phyloP scores from a whole-genome alignment of 768 basidiomycete species.

The Antrodiella citrinella region DNA sequence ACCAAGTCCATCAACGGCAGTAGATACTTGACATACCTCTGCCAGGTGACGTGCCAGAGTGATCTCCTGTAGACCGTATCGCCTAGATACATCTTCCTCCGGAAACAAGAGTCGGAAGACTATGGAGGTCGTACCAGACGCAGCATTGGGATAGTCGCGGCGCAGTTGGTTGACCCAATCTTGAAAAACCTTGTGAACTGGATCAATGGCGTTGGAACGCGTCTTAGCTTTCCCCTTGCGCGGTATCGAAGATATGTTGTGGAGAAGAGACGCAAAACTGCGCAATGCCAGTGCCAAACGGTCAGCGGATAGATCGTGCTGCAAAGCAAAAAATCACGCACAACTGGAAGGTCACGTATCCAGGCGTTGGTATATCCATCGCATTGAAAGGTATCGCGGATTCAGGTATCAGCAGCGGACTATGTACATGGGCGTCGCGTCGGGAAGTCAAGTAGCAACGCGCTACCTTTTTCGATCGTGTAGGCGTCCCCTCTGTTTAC shows the following conservation, averaged over 20 bases:
- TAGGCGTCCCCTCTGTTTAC: no score
- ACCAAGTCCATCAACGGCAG: conserved; percentile 17
- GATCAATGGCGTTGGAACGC: neutral
- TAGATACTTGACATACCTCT: conserved; percentile 29
- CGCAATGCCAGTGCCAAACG: no score
- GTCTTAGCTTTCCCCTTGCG: neutral
- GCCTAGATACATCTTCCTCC: conserved; percentile 62
- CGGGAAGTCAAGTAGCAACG: no score
- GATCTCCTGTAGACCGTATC: conserved; percentile 68
- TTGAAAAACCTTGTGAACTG: conserved; percentile 12
- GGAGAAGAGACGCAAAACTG: neutral
- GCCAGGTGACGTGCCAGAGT: conserved; percentile 45
- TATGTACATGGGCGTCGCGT: no score
- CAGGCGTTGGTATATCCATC: no score
- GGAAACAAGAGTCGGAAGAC: conserved; percentile 80
- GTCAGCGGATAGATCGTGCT: no score
- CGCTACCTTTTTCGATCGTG: no score
- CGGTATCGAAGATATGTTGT: neutral
- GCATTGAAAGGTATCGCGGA: no score
- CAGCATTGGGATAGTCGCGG: conserved; percentile 11
- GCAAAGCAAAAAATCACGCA: no score
- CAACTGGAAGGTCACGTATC: no score
- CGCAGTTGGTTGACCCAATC: conserved; percentile 15
- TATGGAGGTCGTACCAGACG: conserved; percentile 40
- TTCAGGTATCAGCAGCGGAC: no score